These are phyloP conservation scores for Wallacemonas sp. DNA, from an alignment of 208 protist species.

Conservation along the genomic window DNA sequence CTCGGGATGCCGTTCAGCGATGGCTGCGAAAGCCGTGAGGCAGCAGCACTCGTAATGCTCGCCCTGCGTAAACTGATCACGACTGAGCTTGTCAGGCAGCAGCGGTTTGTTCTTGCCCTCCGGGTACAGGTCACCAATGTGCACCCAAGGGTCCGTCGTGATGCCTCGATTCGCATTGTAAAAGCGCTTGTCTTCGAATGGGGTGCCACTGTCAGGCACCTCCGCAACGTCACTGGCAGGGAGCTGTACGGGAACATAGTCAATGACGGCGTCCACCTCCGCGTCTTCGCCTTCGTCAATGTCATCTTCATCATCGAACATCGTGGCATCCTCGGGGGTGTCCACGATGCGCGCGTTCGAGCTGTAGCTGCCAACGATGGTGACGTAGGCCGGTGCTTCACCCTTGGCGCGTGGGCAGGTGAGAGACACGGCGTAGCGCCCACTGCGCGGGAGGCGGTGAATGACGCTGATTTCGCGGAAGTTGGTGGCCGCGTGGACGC, in stretches of 20 bases:
- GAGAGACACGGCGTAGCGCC: conserved; percentile 64
- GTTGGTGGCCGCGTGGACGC: conserved; percentile 74
- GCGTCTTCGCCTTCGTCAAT: conserved; percentile 67
- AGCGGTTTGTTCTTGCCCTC: conserved; percentile 54
- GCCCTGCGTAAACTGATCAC: conserved; percentile 58
- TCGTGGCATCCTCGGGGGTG: conserved; percentile 50
- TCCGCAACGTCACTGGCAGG: conserved; percentile 23
- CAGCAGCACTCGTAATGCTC: conserved; percentile 58
- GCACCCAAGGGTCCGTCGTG: conserved; percentile 48
- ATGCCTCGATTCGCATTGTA: conserved; percentile 44
- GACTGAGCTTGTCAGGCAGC: conserved; percentile 38
- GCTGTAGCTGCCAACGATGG: conserved; percentile 31
- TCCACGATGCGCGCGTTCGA: conserved; percentile 64
- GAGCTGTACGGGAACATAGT: conserved; percentile 49
- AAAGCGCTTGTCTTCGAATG: conserved; percentile 55
- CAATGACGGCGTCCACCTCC: conserved; percentile 30
- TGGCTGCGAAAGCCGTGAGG: conserved; percentile 46
- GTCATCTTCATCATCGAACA: conserved; percentile 74
- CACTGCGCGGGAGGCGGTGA: conserved; percentile 43
- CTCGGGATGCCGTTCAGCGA: conserved; percentile 45
- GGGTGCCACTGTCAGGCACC: conserved; percentile 37
- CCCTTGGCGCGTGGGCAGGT: conserved; percentile 65
- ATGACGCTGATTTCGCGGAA: conserved; percentile 81
- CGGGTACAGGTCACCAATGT: conserved; percentile 71
- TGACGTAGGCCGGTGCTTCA: conserved; percentile 48